Base-by-base conservation (phyloP, 2,329 filamentous ascomycete genomes). In the Chaetomium sp. region DNA sequence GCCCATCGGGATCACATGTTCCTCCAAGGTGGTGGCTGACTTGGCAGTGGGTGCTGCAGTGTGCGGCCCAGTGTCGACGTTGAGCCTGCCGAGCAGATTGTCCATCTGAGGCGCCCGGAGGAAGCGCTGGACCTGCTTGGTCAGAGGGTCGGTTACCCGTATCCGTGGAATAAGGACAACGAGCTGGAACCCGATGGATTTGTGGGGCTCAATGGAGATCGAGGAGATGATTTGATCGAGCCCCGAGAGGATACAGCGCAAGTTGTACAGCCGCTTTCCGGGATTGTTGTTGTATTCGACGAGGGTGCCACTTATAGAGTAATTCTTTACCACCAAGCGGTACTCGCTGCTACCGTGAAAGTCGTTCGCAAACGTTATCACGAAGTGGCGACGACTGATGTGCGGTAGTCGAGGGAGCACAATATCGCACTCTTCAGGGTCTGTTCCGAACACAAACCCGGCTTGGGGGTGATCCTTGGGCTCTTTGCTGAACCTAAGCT, bases 401-500 rank as follows among this genome's bases (percentile, higher is more conserved):
- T 16, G 1, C 10, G 2, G 10, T n/a, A 19, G n/a, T 2, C 10
- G 13, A 35, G 57, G 45, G 45, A 60, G 29, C 21, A 60, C 9
- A 38, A 60, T 19, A 12, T 60, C 57, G 47, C 45, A 60, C 2
- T 10, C 25, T 23, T 16, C 4, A 7, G 35, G 13, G 3, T 31
- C 10, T 3, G 35, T 38, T 38, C 57, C 57, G 53, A 60, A 51
- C 1, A 60, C 27, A 27, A 60, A 53, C 9, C 57, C 57, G 5
- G 29, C 27, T 16, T 19, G 21, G 57, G 29, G 10, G 12, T 16
- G n/a, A 5, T 5, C 6, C 12, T 38, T 38, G 35, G 35, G 35
- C 35, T 19, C 4, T 38, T 60, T 25, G 29, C 45, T 60, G 47
- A 60, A 60, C 16, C 45, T 51, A 9, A 60, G 47, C 13, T 60